Base-by-base conservation (phyloP, 1,284 basidiomycete species). In the Tetrapyrgos nigripes region DNA sequence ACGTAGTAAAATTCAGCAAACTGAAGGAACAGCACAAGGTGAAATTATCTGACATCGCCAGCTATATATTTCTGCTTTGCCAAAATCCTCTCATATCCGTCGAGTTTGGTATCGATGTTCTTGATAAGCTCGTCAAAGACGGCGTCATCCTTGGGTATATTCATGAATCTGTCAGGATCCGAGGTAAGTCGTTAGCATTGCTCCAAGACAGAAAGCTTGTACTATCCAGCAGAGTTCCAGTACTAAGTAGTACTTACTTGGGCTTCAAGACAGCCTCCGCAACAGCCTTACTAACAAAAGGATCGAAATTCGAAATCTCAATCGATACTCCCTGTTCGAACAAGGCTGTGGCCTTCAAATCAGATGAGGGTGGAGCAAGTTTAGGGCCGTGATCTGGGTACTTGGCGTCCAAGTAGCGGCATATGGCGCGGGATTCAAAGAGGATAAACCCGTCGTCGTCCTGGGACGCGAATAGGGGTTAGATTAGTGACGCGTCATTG, bases 291-390 rank as follows among this genome's bases (percentile, higher is more conserved):
- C 63, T 63, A 10, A 78, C 82, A 55, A 64, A 73, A 0, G 76
- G 70, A 60, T 87, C 80, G 61, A 87, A 88, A 71, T 86, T 79
- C 59, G 69, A 66, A 26, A 70, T 60, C 70, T 89, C 87, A 64
- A 84, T 72, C 24, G 78, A 80, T 27, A 76, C 78, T 1, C 84
- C 87, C 68, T 85, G 81, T 69, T 88, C 84, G 67, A 85, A 86
- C 27, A 75, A 68, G 23, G 79, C 83, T 29, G 70, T 72, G 2
- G 68, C 76, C 55, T 59, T 62, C 11, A 48, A 19, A 27, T 62
- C 61, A 13, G 21, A 23, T 1, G 23, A 26, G 29, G 53, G 21
- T 17, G 61, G 58, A 37, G 54, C 28, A 13, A 62, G 40, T 17
- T 45, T 50, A 3, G 53, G 70, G 67, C 72, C 73, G 53, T 50